Percentiles rank a stretch among this genome's conserved stretches.
phyloP scores from a whole-genome alignment of 2,329 filamentous ascomycete genomes.

The Chrysosporium queenslandicum region DNA sequence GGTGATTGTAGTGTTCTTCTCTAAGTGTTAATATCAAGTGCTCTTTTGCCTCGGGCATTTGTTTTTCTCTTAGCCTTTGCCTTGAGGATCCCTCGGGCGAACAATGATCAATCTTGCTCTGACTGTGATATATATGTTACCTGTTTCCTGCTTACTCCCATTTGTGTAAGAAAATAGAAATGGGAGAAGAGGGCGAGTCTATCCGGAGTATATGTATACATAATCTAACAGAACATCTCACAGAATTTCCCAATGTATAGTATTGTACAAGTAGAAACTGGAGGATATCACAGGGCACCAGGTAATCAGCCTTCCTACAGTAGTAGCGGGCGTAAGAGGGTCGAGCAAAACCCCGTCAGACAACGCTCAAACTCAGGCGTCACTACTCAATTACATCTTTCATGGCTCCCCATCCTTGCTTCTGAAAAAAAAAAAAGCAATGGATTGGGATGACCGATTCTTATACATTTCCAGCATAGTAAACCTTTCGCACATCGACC shows the following conservation, averaged over 20 bases:
- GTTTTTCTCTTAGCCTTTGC: too few species aligned
- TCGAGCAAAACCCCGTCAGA: too few species aligned
- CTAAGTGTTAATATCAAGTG: too few species aligned
- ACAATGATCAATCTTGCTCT: too few species aligned
- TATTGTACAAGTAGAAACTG: slow-evolving; percentile 3
- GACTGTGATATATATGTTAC: not conserved
- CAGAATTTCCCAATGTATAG: not conserved
- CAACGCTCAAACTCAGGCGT: too few species aligned
- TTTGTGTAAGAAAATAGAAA: not conserved
- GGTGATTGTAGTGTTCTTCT: too few species aligned
- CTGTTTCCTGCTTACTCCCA: too few species aligned
- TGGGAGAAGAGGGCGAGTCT: not conserved
- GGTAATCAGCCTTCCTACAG: too few species aligned
- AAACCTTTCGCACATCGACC: slow-evolving; percentile 92
- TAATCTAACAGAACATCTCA: not conserved
- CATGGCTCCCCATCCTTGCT: not conserved
- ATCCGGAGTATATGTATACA: not conserved
- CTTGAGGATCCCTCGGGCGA: too few species aligned
- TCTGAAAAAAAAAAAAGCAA: not conserved
- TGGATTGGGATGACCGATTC: not conserved
- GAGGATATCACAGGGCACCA: not conserved
- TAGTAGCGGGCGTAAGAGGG: too few species aligned
- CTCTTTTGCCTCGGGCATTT: too few species aligned
- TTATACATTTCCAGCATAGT: slow-evolving; percentile 62
- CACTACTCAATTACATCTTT: not conserved